phyloP scores from a whole-genome alignment of 1,139 yeast species.

The Yarrowia galli region DNA sequence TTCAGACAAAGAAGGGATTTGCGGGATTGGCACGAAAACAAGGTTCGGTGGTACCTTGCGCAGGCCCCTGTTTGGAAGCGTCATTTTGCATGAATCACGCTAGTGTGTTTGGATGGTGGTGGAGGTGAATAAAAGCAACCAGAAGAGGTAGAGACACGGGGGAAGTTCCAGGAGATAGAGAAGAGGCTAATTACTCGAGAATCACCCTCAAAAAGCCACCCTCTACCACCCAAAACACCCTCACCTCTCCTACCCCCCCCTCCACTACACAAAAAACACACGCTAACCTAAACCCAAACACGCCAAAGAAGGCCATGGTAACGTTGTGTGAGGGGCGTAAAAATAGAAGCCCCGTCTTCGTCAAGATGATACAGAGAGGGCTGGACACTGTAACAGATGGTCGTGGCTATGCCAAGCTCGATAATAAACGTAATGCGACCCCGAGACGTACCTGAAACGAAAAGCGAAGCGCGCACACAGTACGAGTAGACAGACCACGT shows the following conservation, averaged over 20 bases:
- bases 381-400: constrained; percentile 12
- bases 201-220: background rate
- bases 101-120: background rate
- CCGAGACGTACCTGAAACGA: too few relatives aligned
- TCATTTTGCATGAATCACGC: constrained; percentile 27
- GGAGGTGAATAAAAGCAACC: too few relatives aligned
- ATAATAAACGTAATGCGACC: too few relatives aligned
- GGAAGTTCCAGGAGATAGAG: background rate
- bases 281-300: constrained; percentile 5
- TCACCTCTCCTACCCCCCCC: background rate
- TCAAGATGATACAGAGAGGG: constrained; percentile 1
- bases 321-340: too few relatives aligned
- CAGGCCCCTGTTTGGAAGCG: constrained; percentile 35
- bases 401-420: background rate
- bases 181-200: too few relatives aligned
- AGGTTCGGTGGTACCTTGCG: constrained; percentile 30
- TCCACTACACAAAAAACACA: background rate
- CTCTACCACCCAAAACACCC: background rate
- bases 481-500: too few relatives aligned
- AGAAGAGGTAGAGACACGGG: background rate
- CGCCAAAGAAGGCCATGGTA: constrained; percentile 20
- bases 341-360: too few relatives aligned
- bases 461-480: too few relatives aligned
- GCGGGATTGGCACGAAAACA: background rate
- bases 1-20: background rate